phyloP scores from a whole-genome alignment of 805 yeast species.

The Wickerhamomyces rabaulensis region DNA sequence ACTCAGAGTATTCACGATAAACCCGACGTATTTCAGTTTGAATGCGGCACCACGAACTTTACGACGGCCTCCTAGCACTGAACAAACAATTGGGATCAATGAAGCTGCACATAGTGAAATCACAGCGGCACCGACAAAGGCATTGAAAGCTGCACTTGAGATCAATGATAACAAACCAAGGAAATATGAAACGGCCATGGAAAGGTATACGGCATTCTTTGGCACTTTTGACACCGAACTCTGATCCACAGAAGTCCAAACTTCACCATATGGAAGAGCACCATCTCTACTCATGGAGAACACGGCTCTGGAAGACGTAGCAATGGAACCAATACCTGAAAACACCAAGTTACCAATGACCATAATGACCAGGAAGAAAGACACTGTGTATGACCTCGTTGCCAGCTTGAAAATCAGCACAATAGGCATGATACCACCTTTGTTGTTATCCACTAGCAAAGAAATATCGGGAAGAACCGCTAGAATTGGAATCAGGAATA shows the following conservation, averaged over 20 bases:
- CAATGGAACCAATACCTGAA: slow-evolving; percentile 74
- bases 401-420: slow-evolving; percentile 69
- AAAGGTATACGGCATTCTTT: slow-evolving; percentile 58
- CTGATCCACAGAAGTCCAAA: slow-evolving; percentile 64
- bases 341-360: slow-evolving; percentile 66
- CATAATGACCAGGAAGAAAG: slow-evolving; percentile 61
- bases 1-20: slow-evolving; percentile 54
- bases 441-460: slow-evolving; percentile 46
- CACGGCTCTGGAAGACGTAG: slow-evolving; percentile 79
- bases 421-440: slow-evolving; percentile 68
- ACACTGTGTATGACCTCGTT: slow-evolving; percentile 62
- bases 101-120: slow-evolving; percentile 70
- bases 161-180: slow-evolving; percentile 63
- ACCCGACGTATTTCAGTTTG: slow-evolving; percentile 57
- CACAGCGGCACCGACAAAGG: slow-evolving; percentile 81
- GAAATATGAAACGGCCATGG: slow-evolving; percentile 55
- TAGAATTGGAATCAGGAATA: slow-evolving; percentile 67
- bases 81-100: slow-evolving; percentile 67
- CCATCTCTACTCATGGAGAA: slow-evolving; percentile 81
- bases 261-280: slow-evolving; percentile 60
- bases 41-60: slow-evolving; percentile 66
- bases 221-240: slow-evolving; percentile 56
- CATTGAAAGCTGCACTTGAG: slow-evolving; percentile 72
- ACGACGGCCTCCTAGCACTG: slow-evolving; percentile 51
- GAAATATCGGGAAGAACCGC: slow-evolving; percentile 65